Conservation (phyloP, 2,329 filamentous ascomycete species). For the Ascomycota sp. region DNA sequence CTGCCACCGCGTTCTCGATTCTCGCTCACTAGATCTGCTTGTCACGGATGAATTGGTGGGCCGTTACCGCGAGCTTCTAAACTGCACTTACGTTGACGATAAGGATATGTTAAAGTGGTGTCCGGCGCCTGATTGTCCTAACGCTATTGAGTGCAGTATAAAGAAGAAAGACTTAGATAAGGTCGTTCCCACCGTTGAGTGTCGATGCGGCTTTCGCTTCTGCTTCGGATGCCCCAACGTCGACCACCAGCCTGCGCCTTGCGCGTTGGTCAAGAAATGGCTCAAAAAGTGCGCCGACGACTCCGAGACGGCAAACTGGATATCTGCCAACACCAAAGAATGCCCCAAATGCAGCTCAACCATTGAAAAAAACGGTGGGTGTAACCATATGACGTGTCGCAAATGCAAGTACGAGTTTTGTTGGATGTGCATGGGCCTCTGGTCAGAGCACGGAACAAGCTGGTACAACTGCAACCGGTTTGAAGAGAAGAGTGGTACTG, state of each 20-base stretch:
- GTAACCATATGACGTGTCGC: constrained; percentile 93
- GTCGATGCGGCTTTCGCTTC: constrained; percentile 65
- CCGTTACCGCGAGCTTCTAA: constrained; percentile 68
- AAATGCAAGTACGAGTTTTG: constrained; percentile 96
- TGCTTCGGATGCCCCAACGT: constrained; percentile 82
- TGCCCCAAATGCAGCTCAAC: constrained; percentile 90
- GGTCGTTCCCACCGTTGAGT: constrained; percentile 77
- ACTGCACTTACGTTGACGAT: constrained; percentile 88
- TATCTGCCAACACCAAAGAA: constrained; percentile 95
- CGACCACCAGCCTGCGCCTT: constrained; percentile 87
- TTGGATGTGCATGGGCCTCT: constrained; percentile 99
- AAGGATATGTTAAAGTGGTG: constrained; percentile 94
- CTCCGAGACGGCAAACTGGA: constrained; percentile 97
- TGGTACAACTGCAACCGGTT: constrained; percentile 99
- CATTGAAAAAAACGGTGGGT: constrained; percentile 95
- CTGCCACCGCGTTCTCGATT: constrained; percentile 79
- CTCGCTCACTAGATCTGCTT: constrained; percentile 63
- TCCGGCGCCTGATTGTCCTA: constrained; percentile 88
- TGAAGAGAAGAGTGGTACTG: constrained; percentile 82
- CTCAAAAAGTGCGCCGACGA: constrained; percentile 96
- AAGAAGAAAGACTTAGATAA: constrained; percentile 70
- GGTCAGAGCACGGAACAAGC: constrained; percentile 94
- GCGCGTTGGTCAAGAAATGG: constrained; percentile 79
- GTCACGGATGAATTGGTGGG: constrained; percentile 31
- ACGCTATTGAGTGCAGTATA: constrained; percentile 69